Percentiles rank a stretch among this genome's conserved stretches.
Conservation (phyloP, 2,329 filamentous ascomycete species). For the Tolypocladium album region DNA sequence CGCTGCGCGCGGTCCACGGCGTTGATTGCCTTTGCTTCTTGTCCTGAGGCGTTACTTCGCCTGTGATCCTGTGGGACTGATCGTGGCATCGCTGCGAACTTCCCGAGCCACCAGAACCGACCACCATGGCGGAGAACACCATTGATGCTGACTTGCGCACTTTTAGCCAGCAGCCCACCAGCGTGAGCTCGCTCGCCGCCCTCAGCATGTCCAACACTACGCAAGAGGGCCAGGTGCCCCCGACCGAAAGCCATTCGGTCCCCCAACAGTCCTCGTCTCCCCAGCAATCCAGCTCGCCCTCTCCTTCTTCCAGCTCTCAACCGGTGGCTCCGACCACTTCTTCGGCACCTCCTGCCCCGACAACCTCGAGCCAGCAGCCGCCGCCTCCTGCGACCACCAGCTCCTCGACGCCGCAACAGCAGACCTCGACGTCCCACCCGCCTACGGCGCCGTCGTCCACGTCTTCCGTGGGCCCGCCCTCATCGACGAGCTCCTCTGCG, state of each 20-base stretch:
- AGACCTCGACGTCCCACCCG: conserved; percentile 1
- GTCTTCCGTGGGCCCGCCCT: neutral
- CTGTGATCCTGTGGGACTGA: neutral
- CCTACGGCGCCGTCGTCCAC: conserved; percentile 6
- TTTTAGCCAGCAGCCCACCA: neutral
- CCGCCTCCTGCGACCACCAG: conserved; percentile 1
- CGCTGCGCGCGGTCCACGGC: neutral
- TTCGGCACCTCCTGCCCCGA: conserved; percentile 2
- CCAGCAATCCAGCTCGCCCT: conserved; percentile 1
- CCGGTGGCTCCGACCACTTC: conserved; percentile 3
- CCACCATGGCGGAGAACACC: neutral
- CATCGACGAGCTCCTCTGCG: conserved; percentile 7
- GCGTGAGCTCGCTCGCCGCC: neutral
- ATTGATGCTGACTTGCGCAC: neutral
- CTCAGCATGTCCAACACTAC: neutral
- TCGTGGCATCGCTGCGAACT: neutral
- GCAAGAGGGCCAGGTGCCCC: neutral
- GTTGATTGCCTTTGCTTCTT: neutral
- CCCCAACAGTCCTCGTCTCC: conserved; percentile 1
- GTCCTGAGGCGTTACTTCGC: neutral
- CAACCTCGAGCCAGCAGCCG: neutral
- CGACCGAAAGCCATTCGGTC: neutral
- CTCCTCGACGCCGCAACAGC: neutral
- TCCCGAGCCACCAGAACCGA: neutral
- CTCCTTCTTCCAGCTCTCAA: neutral